Conservation (phyloP, 1,284 basidiomycete species). For the Nidula niveotomentosa region DNA sequence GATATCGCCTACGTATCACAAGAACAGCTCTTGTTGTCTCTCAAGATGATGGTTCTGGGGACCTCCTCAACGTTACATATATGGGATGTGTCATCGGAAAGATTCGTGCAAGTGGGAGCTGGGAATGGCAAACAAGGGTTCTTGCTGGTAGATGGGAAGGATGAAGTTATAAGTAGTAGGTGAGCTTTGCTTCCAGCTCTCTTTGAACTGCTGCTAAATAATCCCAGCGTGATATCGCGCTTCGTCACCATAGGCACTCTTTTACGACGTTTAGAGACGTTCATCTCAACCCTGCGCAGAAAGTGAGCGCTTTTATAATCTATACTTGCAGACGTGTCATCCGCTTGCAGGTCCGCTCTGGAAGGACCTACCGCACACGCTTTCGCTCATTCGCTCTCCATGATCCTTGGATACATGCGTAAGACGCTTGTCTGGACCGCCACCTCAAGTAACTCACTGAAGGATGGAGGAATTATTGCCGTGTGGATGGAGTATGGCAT, state of each 20-base stretch:
- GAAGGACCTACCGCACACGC: conserved; percentile 59
- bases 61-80: conserved; percentile 61
- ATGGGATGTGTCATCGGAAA: conserved; percentile 55
- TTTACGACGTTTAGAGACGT: conserved; percentile 60
- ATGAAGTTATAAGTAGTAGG: conserved; percentile 57
- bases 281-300: conserved; percentile 39
- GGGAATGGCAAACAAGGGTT: conserved; percentile 25
- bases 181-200: conserved; percentile 17
- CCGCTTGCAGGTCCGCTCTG: conserved; percentile 32
- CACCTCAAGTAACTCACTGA: conserved; percentile 16
- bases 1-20: conserved; percentile 42
- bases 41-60: conserved; percentile 59
- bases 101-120: conserved; percentile 41
- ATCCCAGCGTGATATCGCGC: conserved; percentile 51
- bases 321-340: conserved; percentile 6
- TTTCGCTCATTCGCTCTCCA: conserved; percentile 63
- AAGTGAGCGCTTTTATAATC: conserved; percentile 32
- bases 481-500: conserved; percentile 54
- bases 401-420: conserved; percentile 50
- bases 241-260: conserved; percentile 66
- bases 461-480: conserved; percentile 31
- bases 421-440: conserved; percentile 34
- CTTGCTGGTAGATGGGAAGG: conserved; percentile 52
- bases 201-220: background rate
- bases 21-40: conserved; percentile 45